Evolutionary conservation across 2,329 filamentous ascomycete species (phyloP), one percentile per base, ranked within the genome.

Genomic region (Pseudopithomyces maydicus): DNA sequence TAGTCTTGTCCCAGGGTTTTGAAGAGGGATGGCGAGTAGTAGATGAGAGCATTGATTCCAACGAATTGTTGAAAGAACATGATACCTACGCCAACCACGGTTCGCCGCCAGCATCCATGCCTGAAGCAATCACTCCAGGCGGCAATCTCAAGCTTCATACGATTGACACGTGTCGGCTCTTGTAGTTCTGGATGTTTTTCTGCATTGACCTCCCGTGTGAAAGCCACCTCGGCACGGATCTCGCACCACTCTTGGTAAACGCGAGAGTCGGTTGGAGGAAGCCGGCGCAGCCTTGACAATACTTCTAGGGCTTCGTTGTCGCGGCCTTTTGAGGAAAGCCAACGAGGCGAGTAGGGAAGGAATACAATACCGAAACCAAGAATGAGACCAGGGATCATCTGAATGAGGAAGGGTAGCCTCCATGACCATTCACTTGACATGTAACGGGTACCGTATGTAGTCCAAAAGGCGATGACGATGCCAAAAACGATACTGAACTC

Each of bases 21-120:
- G 61, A 89, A 89, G 0, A 89, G 77, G 0, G 82, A 72, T 0
- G 86, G 86, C 0, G 86, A 84, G 55, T 89, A 89, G 85, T 87
- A 53, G 82, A 84, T 82, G 1, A 82, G 65, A 0, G 79, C 79
- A 41, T 81, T 80, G 55, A 80, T 78, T 43, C 72, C 73, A 7
- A 74, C 67, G 26, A 79, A 78, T 58, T 81, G 78, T 55, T 80
- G 74, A 58, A 80, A 80, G 59, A 81, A 80, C 61, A 74, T 74
- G 36, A 80, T 69, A 1, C 74, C 74, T n/a, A 75, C 59, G 3
- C 71, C 77, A 23, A 80, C 77, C 6, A 69, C 52, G 0, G 77
- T 80, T 51, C 80, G 73, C 67, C 76, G 74, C 67, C 78, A 77
- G 58, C 75, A 79, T 35, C 79, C 78, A 11, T 71, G 71, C 22